phyloP scores from a whole-genome alignment of 2,329 filamentous ascomycete genomes.

The Westerdykella ornata region DNA sequence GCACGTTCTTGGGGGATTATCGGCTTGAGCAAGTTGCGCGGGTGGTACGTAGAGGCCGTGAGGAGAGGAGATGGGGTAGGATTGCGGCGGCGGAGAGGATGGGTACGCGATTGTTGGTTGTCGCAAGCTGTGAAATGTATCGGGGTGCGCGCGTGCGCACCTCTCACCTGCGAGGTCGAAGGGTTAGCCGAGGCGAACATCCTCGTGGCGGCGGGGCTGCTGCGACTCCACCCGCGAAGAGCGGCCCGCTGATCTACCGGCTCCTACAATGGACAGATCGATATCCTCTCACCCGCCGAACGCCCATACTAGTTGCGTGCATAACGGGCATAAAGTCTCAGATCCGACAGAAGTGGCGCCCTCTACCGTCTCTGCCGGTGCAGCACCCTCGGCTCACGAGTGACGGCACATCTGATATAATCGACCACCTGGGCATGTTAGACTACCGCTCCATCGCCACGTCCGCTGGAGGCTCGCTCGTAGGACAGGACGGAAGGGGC shows the following conservation, averaged over 20 bases:
- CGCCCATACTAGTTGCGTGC: too few species aligned
- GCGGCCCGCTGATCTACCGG: not conserved
- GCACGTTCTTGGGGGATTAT: slow-evolving; percentile 7
- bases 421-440: too few species aligned
- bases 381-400: too few species aligned
- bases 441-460: too few species aligned
- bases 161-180: too few species aligned
- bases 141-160: slow-evolving; percentile 14
- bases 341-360: too few species aligned
- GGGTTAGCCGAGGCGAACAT: slow-evolving; percentile 11
- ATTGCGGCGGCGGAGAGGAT: slow-evolving; percentile 13
- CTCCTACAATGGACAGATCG: not conserved
- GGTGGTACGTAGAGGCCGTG: slow-evolving; percentile 17
- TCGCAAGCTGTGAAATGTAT: slow-evolving; percentile 5
- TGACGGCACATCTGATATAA: too few species aligned
- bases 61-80: slow-evolving; percentile 7
- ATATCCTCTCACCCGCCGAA: too few species aligned
- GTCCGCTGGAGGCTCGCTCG: too few species aligned
- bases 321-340: too few species aligned
- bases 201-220: slow-evolving; percentile 18
- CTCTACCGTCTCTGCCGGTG: too few species aligned
- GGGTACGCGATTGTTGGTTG: not conserved
- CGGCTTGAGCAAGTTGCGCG: slow-evolving; percentile 22
- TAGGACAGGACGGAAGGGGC: too few species aligned
- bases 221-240: not conserved